phyloP scores from a whole-genome alignment of 331 rosid species.

The Erythrophleum ivorense region DNA sequence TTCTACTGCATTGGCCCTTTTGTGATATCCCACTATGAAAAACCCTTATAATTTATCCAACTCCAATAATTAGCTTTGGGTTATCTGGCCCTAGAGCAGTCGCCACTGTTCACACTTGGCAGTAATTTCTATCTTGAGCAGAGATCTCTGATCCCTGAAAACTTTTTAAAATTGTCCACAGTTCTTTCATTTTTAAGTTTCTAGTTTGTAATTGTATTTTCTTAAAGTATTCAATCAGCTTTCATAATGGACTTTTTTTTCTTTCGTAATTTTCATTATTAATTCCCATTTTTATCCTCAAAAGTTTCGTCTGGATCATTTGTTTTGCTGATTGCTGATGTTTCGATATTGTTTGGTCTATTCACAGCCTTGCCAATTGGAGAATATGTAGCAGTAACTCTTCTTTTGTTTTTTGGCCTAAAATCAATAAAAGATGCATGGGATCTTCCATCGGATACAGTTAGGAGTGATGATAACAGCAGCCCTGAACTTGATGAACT shows the following conservation, averaged over 20 bases:
- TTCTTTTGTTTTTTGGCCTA: slow-evolving; percentile 89
- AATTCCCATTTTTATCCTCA: slow-evolving; percentile 25
- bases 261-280: slow-evolving; percentile 14
- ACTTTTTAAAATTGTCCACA: slow-evolving; percentile 20
- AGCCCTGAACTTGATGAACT: slow-evolving; percentile 82
- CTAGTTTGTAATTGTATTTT: neutral
- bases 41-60: slow-evolving; percentile 2
- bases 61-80: slow-evolving; percentile 16
- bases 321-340: slow-evolving; percentile 29
- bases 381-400: slow-evolving; percentile 96
- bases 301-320: slow-evolving; percentile 5
- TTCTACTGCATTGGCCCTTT: neutral
- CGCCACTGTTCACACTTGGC: neutral
- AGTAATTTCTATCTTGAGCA: slow-evolving; percentile 10
- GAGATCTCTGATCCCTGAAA: slow-evolving; percentile 14
- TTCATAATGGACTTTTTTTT: neutral
- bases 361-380: slow-evolving; percentile 92
- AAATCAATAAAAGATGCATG: slow-evolving; percentile 95
- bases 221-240: neutral
- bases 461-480: slow-evolving; percentile 55
- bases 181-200: slow-evolving; percentile 14
- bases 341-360: slow-evolving; percentile 39
- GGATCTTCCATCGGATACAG: slow-evolving; percentile 81
- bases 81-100: slow-evolving; percentile 2
- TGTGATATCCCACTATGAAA: neutral